These are phyloP conservation scores for Clitopilus hobsonii DNA, from an alignment of 768 basidiomycete species.

Conservation along the genomic window DNA sequence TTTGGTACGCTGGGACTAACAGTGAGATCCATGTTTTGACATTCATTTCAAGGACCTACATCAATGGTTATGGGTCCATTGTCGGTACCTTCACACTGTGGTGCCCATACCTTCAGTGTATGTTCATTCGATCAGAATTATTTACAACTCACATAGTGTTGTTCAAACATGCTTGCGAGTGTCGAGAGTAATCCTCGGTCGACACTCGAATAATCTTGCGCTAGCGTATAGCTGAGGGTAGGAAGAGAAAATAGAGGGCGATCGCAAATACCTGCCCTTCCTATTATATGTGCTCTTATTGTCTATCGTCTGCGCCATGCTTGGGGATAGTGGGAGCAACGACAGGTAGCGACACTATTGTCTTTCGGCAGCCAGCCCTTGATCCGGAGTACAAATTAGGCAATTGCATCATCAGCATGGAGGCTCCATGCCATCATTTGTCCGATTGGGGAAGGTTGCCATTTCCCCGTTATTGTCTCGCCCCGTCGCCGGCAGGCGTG, in stretches of 20 bases:
- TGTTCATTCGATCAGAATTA: too few relatives aligned
- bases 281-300: constrained; percentile 25
- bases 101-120: too few relatives aligned
- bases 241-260: constrained; percentile 10
- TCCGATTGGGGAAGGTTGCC: not conserved
- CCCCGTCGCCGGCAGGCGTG: too few relatives aligned
- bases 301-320: constrained; percentile 13
- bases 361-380: constrained; percentile 6
- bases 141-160: too few relatives aligned
- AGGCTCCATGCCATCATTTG: not conserved
- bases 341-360: constrained; percentile 12
- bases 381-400: constrained; percentile 3
- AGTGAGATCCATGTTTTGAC: not conserved
- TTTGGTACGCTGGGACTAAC: constrained; percentile 48
- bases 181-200: not conserved
- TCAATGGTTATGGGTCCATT: constrained; percentile 10
- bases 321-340: not conserved
- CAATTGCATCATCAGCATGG: not conserved
- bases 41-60: not conserved
- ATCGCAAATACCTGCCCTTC: constrained; percentile 14
- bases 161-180: not conserved
- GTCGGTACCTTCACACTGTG: constrained; percentile 5
- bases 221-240: not conserved
- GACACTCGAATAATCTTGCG: constrained; percentile 2
- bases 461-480: not conserved